These are phyloP conservation scores for Venturia aucupariae DNA, from an alignment of 2,329 filamentous ascomycete genomes.

Conservation along the genomic window DNA sequence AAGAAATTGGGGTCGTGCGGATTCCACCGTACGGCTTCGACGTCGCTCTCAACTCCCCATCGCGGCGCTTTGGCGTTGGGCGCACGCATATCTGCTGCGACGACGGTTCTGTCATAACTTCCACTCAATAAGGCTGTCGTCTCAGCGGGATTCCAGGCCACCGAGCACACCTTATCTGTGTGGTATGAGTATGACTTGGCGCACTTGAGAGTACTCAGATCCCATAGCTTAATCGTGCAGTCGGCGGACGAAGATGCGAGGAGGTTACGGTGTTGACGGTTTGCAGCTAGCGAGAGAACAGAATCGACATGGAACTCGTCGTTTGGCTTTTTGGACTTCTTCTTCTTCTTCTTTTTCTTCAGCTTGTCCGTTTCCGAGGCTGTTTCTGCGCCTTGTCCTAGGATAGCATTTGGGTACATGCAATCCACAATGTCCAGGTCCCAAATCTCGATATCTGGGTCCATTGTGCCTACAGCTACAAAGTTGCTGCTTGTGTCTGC, in stretches of 20 bases:
- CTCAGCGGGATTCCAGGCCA: conserved; percentile 86
- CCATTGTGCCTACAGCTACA: conserved; percentile 92
- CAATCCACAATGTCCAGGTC: conserved; percentile 91
- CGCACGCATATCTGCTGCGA: conserved; percentile 93
- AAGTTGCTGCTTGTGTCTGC: conserved; percentile 68
- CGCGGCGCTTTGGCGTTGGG: conserved; percentile 71
- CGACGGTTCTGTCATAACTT: conserved; percentile 88
- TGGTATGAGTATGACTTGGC: conserved; percentile 95
- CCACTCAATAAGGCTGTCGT: conserved; percentile 84
- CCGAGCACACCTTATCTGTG: conserved; percentile 93
- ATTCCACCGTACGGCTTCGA: conserved; percentile 89
- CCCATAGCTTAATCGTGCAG: conserved; percentile 96
- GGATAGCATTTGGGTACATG: conserved; percentile 96
- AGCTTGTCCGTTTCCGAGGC: conserved; percentile 48
- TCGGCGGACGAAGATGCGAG: conserved; percentile 92
- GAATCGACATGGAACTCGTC: conserved; percentile 91
- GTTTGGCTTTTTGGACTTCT: conserved; percentile 81
- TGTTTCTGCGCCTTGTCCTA: conserved; percentile 59
- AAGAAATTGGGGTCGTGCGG: conserved; percentile 89
- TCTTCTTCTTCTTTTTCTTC: conserved; percentile 74
- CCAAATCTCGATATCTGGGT: conserved; percentile 98
- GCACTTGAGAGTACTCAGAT: conserved; percentile 82
- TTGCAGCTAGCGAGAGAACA: conserved; percentile 81
- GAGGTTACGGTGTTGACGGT: conserved; percentile 87
- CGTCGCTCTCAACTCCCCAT: conserved; percentile 93